Conservation (phyloP, 1,284 basidiomycete species). For the Termitomyces sp. region DNA sequence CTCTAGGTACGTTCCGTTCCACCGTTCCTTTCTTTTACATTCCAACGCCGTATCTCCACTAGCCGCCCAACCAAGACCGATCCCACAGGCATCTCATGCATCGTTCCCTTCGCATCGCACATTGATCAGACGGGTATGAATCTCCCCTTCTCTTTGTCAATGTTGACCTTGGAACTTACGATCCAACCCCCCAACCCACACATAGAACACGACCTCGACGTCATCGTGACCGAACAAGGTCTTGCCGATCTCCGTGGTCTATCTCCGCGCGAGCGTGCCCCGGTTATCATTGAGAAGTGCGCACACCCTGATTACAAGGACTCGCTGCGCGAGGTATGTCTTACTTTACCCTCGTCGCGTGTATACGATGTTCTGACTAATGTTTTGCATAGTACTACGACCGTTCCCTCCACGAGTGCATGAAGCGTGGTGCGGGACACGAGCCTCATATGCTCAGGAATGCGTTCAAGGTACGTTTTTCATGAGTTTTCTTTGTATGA, state of each 20-base stretch:
- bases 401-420: constrained; percentile 40
- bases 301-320: constrained; percentile 48
- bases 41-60: constrained; percentile 8
- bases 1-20: constrained; percentile 28
- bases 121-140: constrained; percentile 44
- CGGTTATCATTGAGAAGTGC: constrained; percentile 46
- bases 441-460: constrained; percentile 49
- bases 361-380: not conserved
- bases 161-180: not conserved
- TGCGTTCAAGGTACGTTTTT: constrained; percentile 32
- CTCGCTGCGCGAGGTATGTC: constrained; percentile 35
- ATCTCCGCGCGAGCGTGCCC: constrained; percentile 44
- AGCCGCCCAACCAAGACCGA: constrained; percentile 43
- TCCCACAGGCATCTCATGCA: constrained; percentile 47
- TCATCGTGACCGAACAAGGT: constrained; percentile 47
- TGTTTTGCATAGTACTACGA: constrained; percentile 38
- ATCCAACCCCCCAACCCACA: not conserved
- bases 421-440: constrained; percentile 41
- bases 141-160: not conserved
- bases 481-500: not conserved
- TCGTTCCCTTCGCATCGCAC: constrained; percentile 47
- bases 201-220: constrained; percentile 41
- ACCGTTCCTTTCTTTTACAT: not conserved
- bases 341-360: constrained; percentile 1
- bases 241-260: constrained; percentile 48